Evolutionary conservation across 176 grass and related monocot species (phyloP), one percentile per base, ranked within the genome.

Genomic region (Metroxylon sagu): DNA sequence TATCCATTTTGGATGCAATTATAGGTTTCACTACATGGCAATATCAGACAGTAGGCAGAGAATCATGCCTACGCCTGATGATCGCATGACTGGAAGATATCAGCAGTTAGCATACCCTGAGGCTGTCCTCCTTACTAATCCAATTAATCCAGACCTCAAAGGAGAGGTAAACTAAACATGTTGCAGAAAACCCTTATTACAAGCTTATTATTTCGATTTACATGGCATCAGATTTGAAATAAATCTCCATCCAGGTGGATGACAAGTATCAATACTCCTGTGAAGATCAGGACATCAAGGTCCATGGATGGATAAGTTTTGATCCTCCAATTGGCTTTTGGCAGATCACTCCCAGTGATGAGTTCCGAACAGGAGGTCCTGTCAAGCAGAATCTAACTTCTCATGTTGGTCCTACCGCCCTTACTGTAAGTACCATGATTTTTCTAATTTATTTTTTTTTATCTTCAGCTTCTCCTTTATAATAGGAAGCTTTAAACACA

Each of bases 241-340:
- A 68, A 25, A 69, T 43, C 31, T 61, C 49, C 67, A 12, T 53
- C 53, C 76, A 98, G 93, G 87, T 98, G 25, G 93, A 98, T 52
- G 93, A 98, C 79, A 98, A 98, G 55, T 98, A 98, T 17, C 93
- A 92, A 54, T 98, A 98, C 82, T 98, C 93, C 2, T 91, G 78
- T 23, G 84, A 98, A 48, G 55, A 98, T 59, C 85, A 91, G 63
- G 85, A 88, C 56, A 92, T 75, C 54, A 92, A 83, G 69, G 93
- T 98, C 55, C 93, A 98, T 56, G 93, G 93, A 57, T 98, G 93
- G 93, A 80, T 92, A 55, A 85, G 79, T 28, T 92, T 77, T 1
- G 52, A 98, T 80, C 93, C 93, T 69, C 76, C 93, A 0, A 77
- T 83, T 60, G 93, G 93, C n/a, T 92, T 98, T 75, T 98, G 87